Evolutionary conservation across 805 yeast species (phyloP).

Genomic region (Kazachstania taianensis): DNA sequence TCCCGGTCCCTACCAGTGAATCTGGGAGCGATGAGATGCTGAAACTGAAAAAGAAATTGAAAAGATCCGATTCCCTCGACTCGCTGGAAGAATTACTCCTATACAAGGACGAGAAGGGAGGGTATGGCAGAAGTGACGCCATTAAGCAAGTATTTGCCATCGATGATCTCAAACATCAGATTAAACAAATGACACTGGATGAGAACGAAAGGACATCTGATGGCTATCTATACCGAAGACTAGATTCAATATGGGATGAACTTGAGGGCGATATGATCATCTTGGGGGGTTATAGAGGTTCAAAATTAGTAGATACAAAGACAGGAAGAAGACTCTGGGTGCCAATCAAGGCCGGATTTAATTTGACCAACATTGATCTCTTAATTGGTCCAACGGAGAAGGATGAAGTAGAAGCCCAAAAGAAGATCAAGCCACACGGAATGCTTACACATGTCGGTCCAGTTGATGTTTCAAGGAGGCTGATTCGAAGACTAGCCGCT

Average conservation of each 20-base stretch:
- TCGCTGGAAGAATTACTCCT: conserved; percentile 55
- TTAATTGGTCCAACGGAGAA: conserved; percentile 61
- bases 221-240: conserved; percentile 16
- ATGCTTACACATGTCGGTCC: conserved; percentile 80
- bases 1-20: no score
- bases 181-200: conserved; percentile 16
- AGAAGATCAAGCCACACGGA: conserved; percentile 58
- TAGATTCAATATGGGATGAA: conserved; percentile 43
- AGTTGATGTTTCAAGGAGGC: conserved; percentile 58
- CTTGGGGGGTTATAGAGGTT: conserved; percentile 85
- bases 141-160: conserved; percentile 52
- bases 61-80: conserved; percentile 46
- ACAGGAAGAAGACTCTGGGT: conserved; percentile 73
- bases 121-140: conserved; percentile 60
- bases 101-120: conserved; percentile 47
- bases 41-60: conserved; percentile 26
- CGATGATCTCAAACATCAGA: conserved; percentile 25
- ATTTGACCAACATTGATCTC: conserved; percentile 58
- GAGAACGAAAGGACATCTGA: conserved; percentile 17
- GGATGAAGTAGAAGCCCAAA: conserved; percentile 51
- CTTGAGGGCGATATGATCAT: conserved; percentile 72
- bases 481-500: conserved; percentile 42
- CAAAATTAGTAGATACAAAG: conserved; percentile 53
- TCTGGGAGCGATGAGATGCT: not conserved
- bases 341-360: conserved; percentile 77